These are phyloP conservation scores for Heritiera littoralis DNA, from an alignment of 345 rosid genomes.

Conservation along the genomic window DNA sequence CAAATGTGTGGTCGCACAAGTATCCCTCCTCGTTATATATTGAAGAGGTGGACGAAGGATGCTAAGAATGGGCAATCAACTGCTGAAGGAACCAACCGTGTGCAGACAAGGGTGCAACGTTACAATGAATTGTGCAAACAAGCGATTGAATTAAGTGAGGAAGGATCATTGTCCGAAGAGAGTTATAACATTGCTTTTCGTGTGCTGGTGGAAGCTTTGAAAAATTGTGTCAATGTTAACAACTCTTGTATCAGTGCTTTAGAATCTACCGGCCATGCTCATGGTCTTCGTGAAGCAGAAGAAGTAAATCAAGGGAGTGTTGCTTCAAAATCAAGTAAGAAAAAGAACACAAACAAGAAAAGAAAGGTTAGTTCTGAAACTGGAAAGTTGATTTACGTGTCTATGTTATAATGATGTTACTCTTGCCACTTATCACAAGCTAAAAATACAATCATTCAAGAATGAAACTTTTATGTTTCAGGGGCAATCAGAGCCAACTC, in stretches of 20 bases:
- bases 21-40: slow-evolving; percentile 52
- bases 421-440: neutral
- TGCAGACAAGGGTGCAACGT: slow-evolving; percentile 52
- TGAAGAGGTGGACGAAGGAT: slow-evolving; percentile 73
- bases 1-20: slow-evolving; percentile 63
- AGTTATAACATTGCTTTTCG: slow-evolving; percentile 46
- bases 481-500: slow-evolving; percentile 48
- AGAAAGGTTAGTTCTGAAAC: slow-evolving; percentile 45
- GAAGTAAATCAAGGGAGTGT: slow-evolving; percentile 43
- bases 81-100: slow-evolving; percentile 31
- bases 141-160: slow-evolving; percentile 47
- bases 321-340: slow-evolving; percentile 46
- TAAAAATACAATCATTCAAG: neutral
- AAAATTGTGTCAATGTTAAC: slow-evolving; percentile 56
- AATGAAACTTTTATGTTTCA: slow-evolving; percentile 20
- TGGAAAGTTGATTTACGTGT: neutral
- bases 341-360: slow-evolving; percentile 51
- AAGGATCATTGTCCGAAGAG: slow-evolving; percentile 50
- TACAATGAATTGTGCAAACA: slow-evolving; percentile 55
- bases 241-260: slow-evolving; percentile 38
- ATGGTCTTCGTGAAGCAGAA: slow-evolving; percentile 37
- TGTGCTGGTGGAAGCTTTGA: slow-evolving; percentile 45
- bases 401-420: slow-evolving; percentile 3
- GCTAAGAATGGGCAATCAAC: slow-evolving; percentile 43
- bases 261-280: slow-evolving; percentile 39